Conservation (phyloP, 768 basidiomycete species). For the Multifurca ochricompacta region DNA sequence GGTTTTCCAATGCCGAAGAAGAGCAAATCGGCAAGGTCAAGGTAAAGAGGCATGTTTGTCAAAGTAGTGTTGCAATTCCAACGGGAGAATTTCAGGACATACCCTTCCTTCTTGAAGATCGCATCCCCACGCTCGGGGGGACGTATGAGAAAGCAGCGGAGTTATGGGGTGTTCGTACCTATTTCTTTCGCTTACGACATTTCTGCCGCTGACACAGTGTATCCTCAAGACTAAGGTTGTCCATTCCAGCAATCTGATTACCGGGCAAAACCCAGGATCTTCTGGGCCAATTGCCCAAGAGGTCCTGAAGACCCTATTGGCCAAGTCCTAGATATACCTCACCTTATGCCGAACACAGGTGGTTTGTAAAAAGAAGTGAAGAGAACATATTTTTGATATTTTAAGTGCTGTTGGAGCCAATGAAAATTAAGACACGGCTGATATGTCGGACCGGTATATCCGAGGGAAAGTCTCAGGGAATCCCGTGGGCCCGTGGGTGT, state of each 20-base stretch:
- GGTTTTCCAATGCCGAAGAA: conserved; percentile 71
- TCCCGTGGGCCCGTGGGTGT: no score
- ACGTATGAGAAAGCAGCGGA: conserved; percentile 50
- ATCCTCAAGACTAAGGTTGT: conserved; percentile 39
- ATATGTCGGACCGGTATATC: no score
- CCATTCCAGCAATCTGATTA: conserved; percentile 50
- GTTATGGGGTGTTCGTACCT: conserved; percentile 40
- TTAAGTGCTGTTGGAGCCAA: no score
- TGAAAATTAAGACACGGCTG: no score
- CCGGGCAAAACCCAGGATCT: conserved; percentile 71
- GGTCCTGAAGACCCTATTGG: conserved; percentile 43
- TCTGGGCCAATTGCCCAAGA: conserved; percentile 49
- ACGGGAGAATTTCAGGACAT: conserved; percentile 33
- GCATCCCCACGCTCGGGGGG: conserved; percentile 57
- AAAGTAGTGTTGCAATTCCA: not conserved
- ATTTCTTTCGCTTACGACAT: conserved; percentile 24
- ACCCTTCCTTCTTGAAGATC: conserved; percentile 67
- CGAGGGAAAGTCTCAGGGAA: no score
- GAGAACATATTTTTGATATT: no score
- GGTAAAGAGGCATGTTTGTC: conserved; percentile 25
- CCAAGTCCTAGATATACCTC: conserved; percentile 5
- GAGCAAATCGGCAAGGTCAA: conserved; percentile 36
- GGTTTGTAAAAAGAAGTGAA: no score
- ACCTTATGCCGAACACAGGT: no score
- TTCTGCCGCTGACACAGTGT: not conserved